A percentile compares a stretch with the other conserved stretches of the same genome.
phyloP scores from a whole-genome alignment of 345 rosid species.

The Acer saccharum region DNA sequence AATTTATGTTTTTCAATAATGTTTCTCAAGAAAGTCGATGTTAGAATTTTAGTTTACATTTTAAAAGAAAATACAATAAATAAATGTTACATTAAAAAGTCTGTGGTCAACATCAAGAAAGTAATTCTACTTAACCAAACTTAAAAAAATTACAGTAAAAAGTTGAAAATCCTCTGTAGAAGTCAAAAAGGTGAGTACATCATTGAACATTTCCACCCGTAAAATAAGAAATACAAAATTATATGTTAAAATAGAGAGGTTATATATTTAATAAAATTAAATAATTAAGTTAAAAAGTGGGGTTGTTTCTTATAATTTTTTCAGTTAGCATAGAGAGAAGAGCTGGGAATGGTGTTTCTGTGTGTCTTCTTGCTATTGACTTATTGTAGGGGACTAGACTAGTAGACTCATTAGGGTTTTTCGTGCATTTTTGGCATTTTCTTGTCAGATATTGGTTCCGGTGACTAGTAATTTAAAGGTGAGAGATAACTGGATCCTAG shows the following conservation, averaged over 20 bases:
- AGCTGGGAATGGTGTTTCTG: neutral
- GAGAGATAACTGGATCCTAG: no score
- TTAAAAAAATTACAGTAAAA: neutral
- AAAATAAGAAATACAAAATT: neutral
- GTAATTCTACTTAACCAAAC: neutral
- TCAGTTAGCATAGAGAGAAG: neutral
- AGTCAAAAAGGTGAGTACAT: neutral
- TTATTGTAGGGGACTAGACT: neutral
- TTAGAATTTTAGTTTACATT: neutral
- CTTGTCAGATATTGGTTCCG: conserved; percentile 34
- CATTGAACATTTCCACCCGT: neutral
- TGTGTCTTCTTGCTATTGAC: neutral
- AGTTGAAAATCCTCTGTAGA: neutral
- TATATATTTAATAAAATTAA: neutral
- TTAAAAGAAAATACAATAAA: no score
- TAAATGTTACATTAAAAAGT: no score
- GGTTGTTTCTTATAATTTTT: neutral
- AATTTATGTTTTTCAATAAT: neutral
- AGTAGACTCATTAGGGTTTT: conserved; percentile 3
- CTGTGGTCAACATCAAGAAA: no score
- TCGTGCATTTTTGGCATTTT: conserved; percentile 38
- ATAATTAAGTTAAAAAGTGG: neutral
- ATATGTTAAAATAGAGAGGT: no score
- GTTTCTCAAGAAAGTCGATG: neutral
- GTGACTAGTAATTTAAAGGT: neutral